phyloP scores from a whole-genome alignment of 768 basidiomycete species.

The Lentinula detonsa region DNA sequence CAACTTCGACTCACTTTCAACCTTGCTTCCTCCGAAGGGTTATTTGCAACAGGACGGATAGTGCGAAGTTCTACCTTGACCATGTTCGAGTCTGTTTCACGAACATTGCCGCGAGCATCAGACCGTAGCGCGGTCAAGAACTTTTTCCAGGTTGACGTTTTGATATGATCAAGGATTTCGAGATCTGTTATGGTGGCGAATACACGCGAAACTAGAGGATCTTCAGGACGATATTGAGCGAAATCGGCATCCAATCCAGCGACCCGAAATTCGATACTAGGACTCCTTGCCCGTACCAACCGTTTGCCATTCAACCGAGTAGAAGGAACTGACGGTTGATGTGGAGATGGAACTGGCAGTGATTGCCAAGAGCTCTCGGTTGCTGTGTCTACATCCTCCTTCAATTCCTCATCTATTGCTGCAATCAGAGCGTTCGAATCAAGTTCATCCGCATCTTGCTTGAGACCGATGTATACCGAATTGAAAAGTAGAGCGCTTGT shows the following conservation, averaged over 20 bases:
- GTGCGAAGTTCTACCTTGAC: constrained; percentile 76
- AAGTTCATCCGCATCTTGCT: constrained; percentile 64
- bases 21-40: constrained; percentile 69
- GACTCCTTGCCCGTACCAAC: constrained; percentile 66
- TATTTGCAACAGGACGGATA: constrained; percentile 65
- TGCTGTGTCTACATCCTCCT: constrained; percentile 65
- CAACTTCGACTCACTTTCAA: constrained; percentile 53
- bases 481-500: constrained; percentile 84
- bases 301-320: constrained; percentile 48
- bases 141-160: constrained; percentile 97
- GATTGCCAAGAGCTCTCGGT: constrained; percentile 92
- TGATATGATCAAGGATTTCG: constrained; percentile 96
- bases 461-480: constrained; percentile 90
- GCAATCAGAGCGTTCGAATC: constrained; percentile 78
- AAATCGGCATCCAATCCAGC: constrained; percentile 57
- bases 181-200: constrained; percentile 64
- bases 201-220: constrained; percentile 56
- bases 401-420: constrained; percentile 89
- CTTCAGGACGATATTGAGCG: constrained; percentile 54
- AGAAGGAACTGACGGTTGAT: constrained; percentile 33
- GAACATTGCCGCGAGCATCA: constrained; percentile 81
- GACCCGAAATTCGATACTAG: constrained; percentile 83
- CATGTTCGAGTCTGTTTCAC: constrained; percentile 93
- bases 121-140: constrained; percentile 84
- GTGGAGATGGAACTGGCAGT: constrained; percentile 45